These are phyloP conservation scores for Pseudocercospora vitis DNA, from an alignment of 2,329 filamentous ascomycete genomes.

Conservation along the genomic window DNA sequence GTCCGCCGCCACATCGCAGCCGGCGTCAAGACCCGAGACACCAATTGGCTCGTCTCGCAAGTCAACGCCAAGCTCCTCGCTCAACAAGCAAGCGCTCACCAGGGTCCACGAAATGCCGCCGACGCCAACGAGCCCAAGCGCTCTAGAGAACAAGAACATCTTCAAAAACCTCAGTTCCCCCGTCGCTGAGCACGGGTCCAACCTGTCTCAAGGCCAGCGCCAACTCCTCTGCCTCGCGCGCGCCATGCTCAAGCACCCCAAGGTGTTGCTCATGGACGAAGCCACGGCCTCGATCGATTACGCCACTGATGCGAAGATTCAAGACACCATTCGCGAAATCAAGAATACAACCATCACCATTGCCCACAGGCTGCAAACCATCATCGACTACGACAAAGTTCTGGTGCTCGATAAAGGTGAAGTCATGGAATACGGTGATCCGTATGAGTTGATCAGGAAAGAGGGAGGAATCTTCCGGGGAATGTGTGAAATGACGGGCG, in stretches of 20 bases:
- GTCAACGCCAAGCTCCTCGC: conserved; percentile 30
- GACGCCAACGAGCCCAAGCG: conserved; percentile 40
- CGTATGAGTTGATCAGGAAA: conserved; percentile 74
- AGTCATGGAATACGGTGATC: conserved; percentile 88
- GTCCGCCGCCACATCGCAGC: conserved; percentile 46
- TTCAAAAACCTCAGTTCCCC: conserved; percentile 83
- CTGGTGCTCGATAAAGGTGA: conserved; percentile 86
- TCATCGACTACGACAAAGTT: conserved; percentile 97
- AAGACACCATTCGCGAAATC: conserved; percentile 92
- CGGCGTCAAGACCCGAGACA: conserved; percentile 38
- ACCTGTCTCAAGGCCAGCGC: conserved; percentile 92
- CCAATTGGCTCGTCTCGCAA: conserved; percentile 29
- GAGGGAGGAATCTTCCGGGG: conserved; percentile 64
- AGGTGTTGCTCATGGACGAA: conserved; percentile 98
- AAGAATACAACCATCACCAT: conserved; percentile 93
- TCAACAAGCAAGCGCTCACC: conserved; percentile 31
- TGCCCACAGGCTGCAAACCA: conserved; percentile 91
- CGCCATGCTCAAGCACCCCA: conserved; percentile 85
- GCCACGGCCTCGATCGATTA: conserved; percentile 98
- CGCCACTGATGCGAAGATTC: conserved; percentile 90
- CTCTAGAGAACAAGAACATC: conserved; percentile 83
- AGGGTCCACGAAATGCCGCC: conserved; percentile 38
- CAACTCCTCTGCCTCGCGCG: conserved; percentile 92
- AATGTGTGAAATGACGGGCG: conserved; percentile 70
- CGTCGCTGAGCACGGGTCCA: conserved; percentile 87